Conservation (phyloP, 176 grass and related monocot species). For the Triticum dicoccoides region DNA sequence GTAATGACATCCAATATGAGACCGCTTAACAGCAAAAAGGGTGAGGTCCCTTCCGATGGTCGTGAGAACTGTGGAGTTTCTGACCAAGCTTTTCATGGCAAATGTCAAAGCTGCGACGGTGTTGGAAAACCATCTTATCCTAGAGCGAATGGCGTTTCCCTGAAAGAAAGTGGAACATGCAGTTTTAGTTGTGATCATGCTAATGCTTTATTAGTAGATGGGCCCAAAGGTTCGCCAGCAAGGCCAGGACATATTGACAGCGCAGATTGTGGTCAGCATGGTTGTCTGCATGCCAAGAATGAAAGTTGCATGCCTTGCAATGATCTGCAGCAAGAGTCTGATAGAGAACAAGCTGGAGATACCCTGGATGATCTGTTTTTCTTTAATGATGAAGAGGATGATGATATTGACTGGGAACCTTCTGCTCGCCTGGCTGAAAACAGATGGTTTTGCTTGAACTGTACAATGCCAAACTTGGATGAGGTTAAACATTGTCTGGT, state of each 20-base stretch:
- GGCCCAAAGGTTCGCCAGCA: conserved; percentile 11
- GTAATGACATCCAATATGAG: conserved; percentile 29
- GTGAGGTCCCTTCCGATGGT: neutral
- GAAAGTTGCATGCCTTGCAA: conserved; percentile 30
- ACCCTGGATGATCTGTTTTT: conserved; percentile 72
- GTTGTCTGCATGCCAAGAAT: conserved; percentile 28
- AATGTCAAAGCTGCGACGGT: conserved; percentile 20
- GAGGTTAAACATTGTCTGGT: conserved; percentile 54
- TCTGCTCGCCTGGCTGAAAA: conserved; percentile 41
- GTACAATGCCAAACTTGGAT: conserved; percentile 65
- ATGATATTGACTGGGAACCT: conserved; percentile 88
- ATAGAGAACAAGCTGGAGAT: conserved; percentile 37
- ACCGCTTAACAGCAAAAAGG: conserved; percentile 10
- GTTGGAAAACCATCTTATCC: conserved; percentile 34
- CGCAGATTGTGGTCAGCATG: conserved; percentile 32
- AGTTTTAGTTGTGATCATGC: conserved; percentile 19
- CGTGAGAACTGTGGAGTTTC: conserved; percentile 22
- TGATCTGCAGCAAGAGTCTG: conserved; percentile 40
- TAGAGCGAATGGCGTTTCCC: conserved; percentile 27
- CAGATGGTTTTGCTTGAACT: conserved; percentile 84
- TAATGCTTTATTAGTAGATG: conserved; percentile 30
- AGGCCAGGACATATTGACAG: conserved; percentile 32
- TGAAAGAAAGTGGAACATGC: conserved; percentile 30
- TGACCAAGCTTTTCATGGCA: conserved; percentile 35
- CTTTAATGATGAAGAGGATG: conserved; percentile 74